Conservation (phyloP, 2,329 filamentous ascomycete species). For the Hypoxylon sp. region DNA sequence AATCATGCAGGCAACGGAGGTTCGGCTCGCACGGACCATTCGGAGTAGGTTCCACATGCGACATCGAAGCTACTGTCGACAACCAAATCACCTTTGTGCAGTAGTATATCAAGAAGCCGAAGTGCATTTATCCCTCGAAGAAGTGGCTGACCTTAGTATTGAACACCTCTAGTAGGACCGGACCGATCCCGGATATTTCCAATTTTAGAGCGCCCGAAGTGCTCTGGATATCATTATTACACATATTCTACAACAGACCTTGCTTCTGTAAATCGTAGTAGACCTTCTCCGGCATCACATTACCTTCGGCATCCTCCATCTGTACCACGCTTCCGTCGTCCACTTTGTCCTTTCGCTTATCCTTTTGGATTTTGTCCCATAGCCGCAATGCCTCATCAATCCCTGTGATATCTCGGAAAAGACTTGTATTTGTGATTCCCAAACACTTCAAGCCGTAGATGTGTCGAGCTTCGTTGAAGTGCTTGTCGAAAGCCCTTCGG, state of each 20-base stretch:
- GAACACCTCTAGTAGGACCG: neutral
- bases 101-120: neutral
- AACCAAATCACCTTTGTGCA: neutral
- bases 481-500: slow-evolving; percentile 94
- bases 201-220: neutral
- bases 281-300: slow-evolving; percentile 99
- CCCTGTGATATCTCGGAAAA: slow-evolving; percentile 93
- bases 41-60: neutral
- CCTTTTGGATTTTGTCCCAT: slow-evolving; percentile 93
- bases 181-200: neutral
- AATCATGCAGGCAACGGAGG: neutral
- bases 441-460: slow-evolving; percentile 94
- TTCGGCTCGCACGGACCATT: neutral
- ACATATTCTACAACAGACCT: slow-evolving; percentile 74
- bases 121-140: neutral
- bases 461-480: slow-evolving; percentile 94
- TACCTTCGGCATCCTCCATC: slow-evolving; percentile 98
- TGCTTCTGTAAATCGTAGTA: slow-evolving; percentile 96
- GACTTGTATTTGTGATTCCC: slow-evolving; percentile 88
- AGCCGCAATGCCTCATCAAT: slow-evolving; percentile 90
- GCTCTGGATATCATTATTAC: slow-evolving; percentile 8
- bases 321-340: slow-evolving; percentile 89
- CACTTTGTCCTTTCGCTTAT: slow-evolving; percentile 81
- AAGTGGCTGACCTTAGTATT: neutral
- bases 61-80: neutral